A percentile compares a stretch with the other conserved stretches of the same genome.
These are phyloP conservation scores for Coleophoma cylindrospora DNA, from an alignment of 2,329 filamentous ascomycete genomes.

Conservation along the genomic window DNA sequence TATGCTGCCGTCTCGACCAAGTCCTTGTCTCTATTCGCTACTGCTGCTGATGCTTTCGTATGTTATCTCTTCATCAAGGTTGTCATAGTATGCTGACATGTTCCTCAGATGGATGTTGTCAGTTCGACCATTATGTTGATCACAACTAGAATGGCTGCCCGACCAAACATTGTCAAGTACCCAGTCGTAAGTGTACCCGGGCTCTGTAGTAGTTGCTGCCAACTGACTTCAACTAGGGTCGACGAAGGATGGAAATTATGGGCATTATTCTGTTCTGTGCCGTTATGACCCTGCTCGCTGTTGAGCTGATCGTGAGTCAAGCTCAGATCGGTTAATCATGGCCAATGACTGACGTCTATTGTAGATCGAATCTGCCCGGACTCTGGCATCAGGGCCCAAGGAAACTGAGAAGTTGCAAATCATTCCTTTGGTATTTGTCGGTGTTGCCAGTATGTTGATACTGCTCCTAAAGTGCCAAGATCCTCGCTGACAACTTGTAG, in stretches of 20 bases:
- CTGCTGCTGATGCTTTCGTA: conserved; percentile 59
- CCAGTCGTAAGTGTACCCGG: conserved; percentile 40
- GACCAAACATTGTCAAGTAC: conserved; percentile 57
- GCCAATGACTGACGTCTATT: conserved; percentile 13
- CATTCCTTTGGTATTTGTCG: conserved; percentile 49
- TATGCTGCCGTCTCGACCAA: conserved; percentile 53
- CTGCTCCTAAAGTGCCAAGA: neutral
- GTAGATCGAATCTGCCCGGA: conserved; percentile 49
- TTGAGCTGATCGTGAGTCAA: conserved; percentile 50
- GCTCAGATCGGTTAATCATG: neutral
- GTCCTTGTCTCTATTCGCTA: conserved; percentile 59
- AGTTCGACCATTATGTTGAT: conserved; percentile 59
- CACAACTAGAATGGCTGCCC: conserved; percentile 53
- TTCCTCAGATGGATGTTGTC: conserved; percentile 52
- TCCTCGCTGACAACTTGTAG: conserved; percentile 31
- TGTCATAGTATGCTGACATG: conserved; percentile 11
- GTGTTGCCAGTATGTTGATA: conserved; percentile 43
- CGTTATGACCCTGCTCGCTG: conserved; percentile 61
- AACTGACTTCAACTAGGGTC: conserved; percentile 32
- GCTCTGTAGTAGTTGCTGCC: neutral
- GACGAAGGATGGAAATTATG: conserved; percentile 58
- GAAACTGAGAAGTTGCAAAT: conserved; percentile 41
- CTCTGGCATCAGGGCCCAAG: conserved; percentile 37
- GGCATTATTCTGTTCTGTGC: conserved; percentile 63
- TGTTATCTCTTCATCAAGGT: conserved; percentile 19